Evolutionary conservation across 495 filamentous ascomycete species (phyloP).

Genomic region (Aspergillus mulundensis): DNA sequence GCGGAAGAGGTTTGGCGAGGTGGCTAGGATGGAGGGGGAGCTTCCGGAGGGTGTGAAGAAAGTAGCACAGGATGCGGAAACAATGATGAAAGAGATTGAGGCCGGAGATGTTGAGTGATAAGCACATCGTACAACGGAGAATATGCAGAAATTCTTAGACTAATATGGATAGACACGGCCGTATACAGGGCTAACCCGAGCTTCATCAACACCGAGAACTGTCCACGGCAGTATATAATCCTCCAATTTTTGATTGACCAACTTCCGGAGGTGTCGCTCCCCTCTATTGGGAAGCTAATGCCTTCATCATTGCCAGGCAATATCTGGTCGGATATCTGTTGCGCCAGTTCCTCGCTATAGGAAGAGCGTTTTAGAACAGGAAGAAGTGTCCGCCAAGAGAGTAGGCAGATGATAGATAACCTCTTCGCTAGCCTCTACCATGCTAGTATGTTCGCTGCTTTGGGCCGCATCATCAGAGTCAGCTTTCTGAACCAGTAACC

Average conservation of each 20-base stretch:
- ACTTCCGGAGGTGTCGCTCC: neutral
- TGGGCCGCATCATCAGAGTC: too few species aligned
- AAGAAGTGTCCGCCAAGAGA: too few species aligned
- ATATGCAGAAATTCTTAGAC: neutral
- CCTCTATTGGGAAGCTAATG: too few species aligned
- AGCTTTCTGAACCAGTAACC: too few species aligned
- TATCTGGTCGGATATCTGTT: too few species aligned
- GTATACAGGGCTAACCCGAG: neutral
- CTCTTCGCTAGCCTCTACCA: too few species aligned
- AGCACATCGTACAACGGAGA: neutral
- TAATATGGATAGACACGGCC: neutral
- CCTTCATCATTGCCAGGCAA: too few species aligned
- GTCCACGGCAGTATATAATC: neutral
- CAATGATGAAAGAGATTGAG: slow-evolving; percentile 15
- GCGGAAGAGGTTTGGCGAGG: slow-evolving; percentile 15
- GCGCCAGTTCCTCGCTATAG: too few species aligned
- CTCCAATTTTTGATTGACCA: neutral
- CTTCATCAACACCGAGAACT: neutral
- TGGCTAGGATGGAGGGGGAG: neutral
- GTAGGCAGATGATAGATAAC: too few species aligned
- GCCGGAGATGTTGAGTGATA: neutral
- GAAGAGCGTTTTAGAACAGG: too few species aligned
- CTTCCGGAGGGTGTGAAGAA: neutral
- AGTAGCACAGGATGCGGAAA: slow-evolving; percentile 1
- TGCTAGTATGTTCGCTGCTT: too few species aligned